Conservation (phyloP, 495 filamentous ascomycete species). For the Podospora didyma region DNA sequence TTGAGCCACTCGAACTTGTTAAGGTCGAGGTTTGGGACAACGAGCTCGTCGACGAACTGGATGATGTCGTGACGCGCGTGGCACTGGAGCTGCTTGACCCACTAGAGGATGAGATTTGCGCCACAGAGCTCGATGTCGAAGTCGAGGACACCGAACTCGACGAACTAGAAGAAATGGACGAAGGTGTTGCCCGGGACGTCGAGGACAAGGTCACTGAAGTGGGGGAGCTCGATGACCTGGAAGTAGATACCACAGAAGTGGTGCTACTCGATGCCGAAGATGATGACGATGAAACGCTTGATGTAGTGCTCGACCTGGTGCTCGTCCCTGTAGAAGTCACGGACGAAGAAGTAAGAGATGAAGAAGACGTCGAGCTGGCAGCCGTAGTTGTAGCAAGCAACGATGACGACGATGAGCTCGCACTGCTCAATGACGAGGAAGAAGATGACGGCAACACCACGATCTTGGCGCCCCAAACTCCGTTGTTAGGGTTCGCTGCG, state of each 20-base stretch:
- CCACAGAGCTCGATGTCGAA: neutral
- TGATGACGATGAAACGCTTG: too few species aligned
- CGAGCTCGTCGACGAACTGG: neutral
- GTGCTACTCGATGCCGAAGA: too few species aligned
- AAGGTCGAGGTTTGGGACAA: too few species aligned
- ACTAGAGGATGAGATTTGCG: too few species aligned
- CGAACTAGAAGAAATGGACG: neutral
- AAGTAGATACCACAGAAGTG: too few species aligned
- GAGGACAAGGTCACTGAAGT: neutral
- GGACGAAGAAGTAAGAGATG: too few species aligned
- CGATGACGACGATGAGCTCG: too few species aligned
- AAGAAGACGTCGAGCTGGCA: neutral
- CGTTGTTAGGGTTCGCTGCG: conserved; percentile 1
- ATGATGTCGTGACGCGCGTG: neutral
- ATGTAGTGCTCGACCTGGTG: too few species aligned
- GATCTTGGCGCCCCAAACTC: conserved; percentile 13
- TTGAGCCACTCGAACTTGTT: too few species aligned
- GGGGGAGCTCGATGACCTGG: neutral
- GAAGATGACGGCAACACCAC: neutral
- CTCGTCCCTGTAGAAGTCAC: too few species aligned
- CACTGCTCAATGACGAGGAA: neutral
- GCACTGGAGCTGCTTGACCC: too few species aligned
- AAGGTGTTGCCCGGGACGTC: neutral
- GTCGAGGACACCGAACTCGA: neutral
- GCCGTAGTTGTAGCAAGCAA: neutral